Evolutionary conservation across 2,329 filamentous ascomycete species (phyloP), one percentile per base, ranked within the genome.

Genomic region (Pseudocercospora ulei): DNA sequence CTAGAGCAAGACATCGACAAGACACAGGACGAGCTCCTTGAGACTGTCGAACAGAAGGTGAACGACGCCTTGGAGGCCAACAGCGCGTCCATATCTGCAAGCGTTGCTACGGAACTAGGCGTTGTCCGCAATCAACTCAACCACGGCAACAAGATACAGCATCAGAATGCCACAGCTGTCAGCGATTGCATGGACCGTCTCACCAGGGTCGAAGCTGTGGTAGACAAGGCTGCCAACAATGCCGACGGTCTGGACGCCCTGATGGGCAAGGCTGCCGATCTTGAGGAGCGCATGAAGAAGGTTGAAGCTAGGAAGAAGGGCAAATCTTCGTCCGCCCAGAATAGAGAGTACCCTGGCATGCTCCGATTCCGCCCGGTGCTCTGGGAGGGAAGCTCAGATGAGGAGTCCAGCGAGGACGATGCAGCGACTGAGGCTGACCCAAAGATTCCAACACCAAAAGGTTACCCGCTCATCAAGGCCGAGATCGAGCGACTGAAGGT

Each of bases 401-500:
- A n/a, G n/a, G n/a, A n/a, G 5, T 27, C n/a, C 14, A 25, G 22
- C 24, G 22, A 25, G 7, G 22, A 19, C 23, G 20, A 26, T 8
- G 33, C 25, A 3, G 33, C 23, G 12, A 17, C 12, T 23, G 20
- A 35, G 4, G 31, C 11, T 23, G 27, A 17, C 12, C 16, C n/a
- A 14, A 20, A n/a, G 26, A 22, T 24, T 5, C n/a, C 9, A 28
- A 11, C 6, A 29, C 29, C 29, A n/a, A 33, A 33, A 12, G 23
- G 5, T 29, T 28, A 20, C 16, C 19, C n/a, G 6, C 12, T 27
- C 23, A 22, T 19, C 23, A 26, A 22, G 23, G n/a, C n/a, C 7
- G 36, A 39, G 7, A 22, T 43, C 6, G 41, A 43, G n/a, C 22
- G 27, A 23, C 16, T 43, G 4, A 38, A 37, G 20, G 13, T 12